A percentile compares a stretch with the other conserved stretches of the same genome.
Conservation (phyloP, 306 rosid genomes). For the Medicago truncatula region MtrunA17r5.0-ANR NC_053043.1:50906501-50907000, state of each 20-base stretch:
- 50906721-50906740: slow-evolving; percentile 39
- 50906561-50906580: slow-evolving; percentile 42
- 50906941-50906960: neutral
- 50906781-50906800: slow-evolving; percentile 6
- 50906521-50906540: slow-evolving; percentile 42
- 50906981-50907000: neutral
- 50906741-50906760: slow-evolving; percentile 44
- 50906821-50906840: too few species aligned
- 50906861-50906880: neutral
- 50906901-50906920: neutral
- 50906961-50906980: slow-evolving; percentile 20
- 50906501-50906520: slow-evolving; percentile 42
- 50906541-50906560: slow-evolving; percentile 37
- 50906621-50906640: slow-evolving; percentile 42
- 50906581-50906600: slow-evolving; percentile 31
- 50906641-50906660: slow-evolving; percentile 40
- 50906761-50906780: slow-evolving; percentile 35
- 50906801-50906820: neutral
- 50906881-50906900: neutral
- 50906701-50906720: slow-evolving; percentile 33
- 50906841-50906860: neutral
- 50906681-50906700: slow-evolving; percentile 40
- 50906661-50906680: slow-evolving; percentile 31
- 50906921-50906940: neutral
- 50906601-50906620: slow-evolving; percentile 40